phyloP scores from a whole-genome alignment of 768 basidiomycete genomes.

The Pleurotus tuber-regium region DNA sequence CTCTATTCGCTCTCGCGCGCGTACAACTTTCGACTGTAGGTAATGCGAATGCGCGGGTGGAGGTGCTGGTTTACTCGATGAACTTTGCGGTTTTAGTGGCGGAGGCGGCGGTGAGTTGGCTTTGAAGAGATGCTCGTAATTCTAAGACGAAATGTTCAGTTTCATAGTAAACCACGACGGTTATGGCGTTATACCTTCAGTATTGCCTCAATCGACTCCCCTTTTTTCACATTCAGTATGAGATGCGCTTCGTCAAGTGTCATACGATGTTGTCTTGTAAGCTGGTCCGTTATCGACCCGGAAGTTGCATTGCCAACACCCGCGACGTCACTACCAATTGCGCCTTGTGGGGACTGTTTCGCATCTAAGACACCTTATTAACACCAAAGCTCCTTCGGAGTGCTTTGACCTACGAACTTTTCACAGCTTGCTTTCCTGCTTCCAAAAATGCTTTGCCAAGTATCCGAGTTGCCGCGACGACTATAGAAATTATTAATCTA shows the following conservation, averaged over 20 bases:
- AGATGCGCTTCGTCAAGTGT: slow-evolving; percentile 92
- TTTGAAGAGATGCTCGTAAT: slow-evolving; percentile 92
- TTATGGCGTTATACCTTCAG: slow-evolving; percentile 51
- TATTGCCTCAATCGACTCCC: slow-evolving; percentile 63
- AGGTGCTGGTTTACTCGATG: slow-evolving; percentile 40
- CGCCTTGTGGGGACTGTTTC: slow-evolving; percentile 72
- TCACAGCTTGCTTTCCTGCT: slow-evolving; percentile 87
- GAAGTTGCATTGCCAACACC: slow-evolving; percentile 76
- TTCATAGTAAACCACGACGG: background rate
- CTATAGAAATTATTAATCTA: slow-evolving; percentile 73
- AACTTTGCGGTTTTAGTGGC: slow-evolving; percentile 42
- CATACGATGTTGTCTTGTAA: slow-evolving; percentile 88
- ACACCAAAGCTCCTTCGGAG: slow-evolving; percentile 1
- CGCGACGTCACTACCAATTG: slow-evolving; percentile 62
- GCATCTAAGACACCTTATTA: slow-evolving; percentile 56
- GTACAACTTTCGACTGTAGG: slow-evolving; percentile 94
- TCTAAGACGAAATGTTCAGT: slow-evolving; percentile 42
- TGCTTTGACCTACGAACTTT: slow-evolving; percentile 61
- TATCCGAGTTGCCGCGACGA: slow-evolving; percentile 74
- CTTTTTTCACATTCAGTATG: slow-evolving; percentile 85
- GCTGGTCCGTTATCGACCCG: slow-evolving; percentile 72
- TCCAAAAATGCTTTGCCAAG: slow-evolving; percentile 90
- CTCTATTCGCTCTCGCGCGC: slow-evolving; percentile 92
- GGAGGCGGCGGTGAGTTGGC: slow-evolving; percentile 72
- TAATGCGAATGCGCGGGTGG: slow-evolving; percentile 76